These are phyloP conservation scores for Ogataea methylovora DNA, from an alignment of 805 yeast genomes.

Conservation along the genomic window DNA sequence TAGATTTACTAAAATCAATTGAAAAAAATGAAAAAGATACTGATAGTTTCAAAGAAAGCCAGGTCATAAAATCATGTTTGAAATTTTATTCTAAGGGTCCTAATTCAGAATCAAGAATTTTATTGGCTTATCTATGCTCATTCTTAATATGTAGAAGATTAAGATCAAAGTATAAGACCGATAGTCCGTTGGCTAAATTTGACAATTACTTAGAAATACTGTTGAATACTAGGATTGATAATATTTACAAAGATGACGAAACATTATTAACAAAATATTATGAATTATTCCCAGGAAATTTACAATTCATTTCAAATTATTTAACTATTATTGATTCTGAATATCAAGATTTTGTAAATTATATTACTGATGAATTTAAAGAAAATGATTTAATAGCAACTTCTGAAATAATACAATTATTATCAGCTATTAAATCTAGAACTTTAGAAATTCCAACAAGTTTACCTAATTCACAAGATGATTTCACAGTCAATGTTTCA, in stretches of 20 bases:
- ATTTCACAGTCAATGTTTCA: constrained; percentile 42
- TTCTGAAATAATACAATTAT: constrained; percentile 12
- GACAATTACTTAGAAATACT: constrained; percentile 28
- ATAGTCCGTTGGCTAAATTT: constrained; percentile 16
- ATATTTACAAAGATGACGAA: constrained; percentile 20
- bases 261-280: constrained; percentile 16
- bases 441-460: constrained; percentile 55
- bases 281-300: constrained; percentile 11
- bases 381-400: constrained; percentile 2
- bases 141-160: constrained; percentile 8
- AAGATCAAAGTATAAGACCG: neutral
- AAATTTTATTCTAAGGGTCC: constrained; percentile 9
- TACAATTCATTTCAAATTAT: constrained; percentile 5
- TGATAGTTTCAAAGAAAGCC: neutral
- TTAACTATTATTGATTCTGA: constrained; percentile 2
- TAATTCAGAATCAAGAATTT: constrained; percentile 17
- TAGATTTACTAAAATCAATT: constrained; percentile 4
- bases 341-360: constrained; percentile 8
- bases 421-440: constrained; percentile 47
- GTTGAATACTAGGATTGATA: constrained; percentile 23
- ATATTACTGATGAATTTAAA: constrained; percentile 1
- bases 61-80: constrained; percentile 12
- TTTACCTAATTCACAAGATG: constrained; percentile 26
- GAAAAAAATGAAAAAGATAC: neutral
- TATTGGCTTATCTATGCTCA: constrained; percentile 17